phyloP scores from a whole-genome alignment of 139 green algal species.

The Coelastrella sp. region DNA sequence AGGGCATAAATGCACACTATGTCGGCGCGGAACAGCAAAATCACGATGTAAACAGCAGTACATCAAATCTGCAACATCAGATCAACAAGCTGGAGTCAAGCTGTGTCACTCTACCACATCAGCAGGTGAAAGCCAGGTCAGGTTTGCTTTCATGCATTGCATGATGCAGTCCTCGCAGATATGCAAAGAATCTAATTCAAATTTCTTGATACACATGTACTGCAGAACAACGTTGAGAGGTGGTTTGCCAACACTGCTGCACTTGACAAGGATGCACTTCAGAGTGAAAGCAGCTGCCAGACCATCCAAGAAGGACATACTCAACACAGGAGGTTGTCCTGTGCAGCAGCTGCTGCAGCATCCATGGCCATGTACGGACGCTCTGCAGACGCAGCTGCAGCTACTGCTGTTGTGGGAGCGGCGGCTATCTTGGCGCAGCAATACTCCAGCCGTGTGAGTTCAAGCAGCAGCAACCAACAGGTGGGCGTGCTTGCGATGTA shows the following conservation, averaged over 20 bases:
- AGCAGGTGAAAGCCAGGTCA: too few species aligned
- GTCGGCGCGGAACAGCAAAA: too few species aligned
- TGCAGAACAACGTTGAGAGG: conserved; percentile 7
- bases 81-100: too few species aligned
- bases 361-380: neutral
- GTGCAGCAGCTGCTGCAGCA: conserved; percentile 34
- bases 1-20: too few species aligned
- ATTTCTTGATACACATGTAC: too few species aligned
- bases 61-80: too few species aligned
- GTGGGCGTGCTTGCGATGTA: neutral
- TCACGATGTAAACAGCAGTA: too few species aligned
- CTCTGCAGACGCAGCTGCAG: neutral
- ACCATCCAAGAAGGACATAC: neutral
- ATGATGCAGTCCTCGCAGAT: too few species aligned
- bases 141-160: too few species aligned
- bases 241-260: conserved; percentile 7
- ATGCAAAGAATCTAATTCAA: too few species aligned
- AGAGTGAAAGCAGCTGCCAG: neutral
- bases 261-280: neutral
- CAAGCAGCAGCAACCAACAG: neutral
- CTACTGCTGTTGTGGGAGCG: conserved; percentile 14
- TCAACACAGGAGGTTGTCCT: conserved; percentile 3
- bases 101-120: too few species aligned
- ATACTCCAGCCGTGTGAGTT: neutral
- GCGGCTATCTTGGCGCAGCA: conserved; percentile 17